Conservation (phyloP, 192 early-diverging fungal genomes). For the Phlyctochytrium bullatum region DNA sequence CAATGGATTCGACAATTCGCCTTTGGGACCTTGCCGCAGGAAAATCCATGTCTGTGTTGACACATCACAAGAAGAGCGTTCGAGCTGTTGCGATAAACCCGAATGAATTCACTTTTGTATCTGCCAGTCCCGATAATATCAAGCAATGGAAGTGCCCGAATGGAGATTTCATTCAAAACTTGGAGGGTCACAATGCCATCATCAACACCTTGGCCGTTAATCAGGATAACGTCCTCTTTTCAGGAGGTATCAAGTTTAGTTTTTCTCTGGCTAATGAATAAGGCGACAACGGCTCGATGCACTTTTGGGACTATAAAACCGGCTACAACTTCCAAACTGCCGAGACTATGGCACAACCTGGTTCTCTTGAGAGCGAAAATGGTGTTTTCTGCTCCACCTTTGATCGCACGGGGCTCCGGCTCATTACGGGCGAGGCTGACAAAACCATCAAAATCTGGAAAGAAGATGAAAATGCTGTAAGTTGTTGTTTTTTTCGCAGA, state of each 20-base stretch:
- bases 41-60: slow-evolving; percentile 88
- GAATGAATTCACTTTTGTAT: slow-evolving; percentile 90
- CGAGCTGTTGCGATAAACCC: slow-evolving; percentile 90
- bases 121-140: slow-evolving; percentile 80
- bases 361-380: slow-evolving; percentile 92
- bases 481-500: slow-evolving; percentile 6
- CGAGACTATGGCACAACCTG: slow-evolving; percentile 87
- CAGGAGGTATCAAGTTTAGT: slow-evolving; percentile 64
- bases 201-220: slow-evolving; percentile 89
- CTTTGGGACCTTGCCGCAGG: slow-evolving; percentile 98
- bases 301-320: slow-evolving; percentile 97
- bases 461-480: slow-evolving; percentile 75
- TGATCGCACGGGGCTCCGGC: slow-evolving; percentile 88
- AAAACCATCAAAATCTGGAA: slow-evolving; percentile 99
- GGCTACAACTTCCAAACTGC: slow-evolving; percentile 92
- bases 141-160: slow-evolving; percentile 97
- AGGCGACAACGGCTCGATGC: slow-evolving; percentile 94
- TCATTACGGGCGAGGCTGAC: slow-evolving; percentile 98
- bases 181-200: slow-evolving; percentile 82
- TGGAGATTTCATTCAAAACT: slow-evolving; percentile 94
- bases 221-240: slow-evolving; percentile 89
- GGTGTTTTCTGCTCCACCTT: slow-evolving; percentile 95
- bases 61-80: slow-evolving; percentile 98
- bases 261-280: background rate
- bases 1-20: slow-evolving; percentile 88